Base-by-base conservation (phyloP, 2,329 filamentous ascomycete species). In the Eutypa lata region DNA sequence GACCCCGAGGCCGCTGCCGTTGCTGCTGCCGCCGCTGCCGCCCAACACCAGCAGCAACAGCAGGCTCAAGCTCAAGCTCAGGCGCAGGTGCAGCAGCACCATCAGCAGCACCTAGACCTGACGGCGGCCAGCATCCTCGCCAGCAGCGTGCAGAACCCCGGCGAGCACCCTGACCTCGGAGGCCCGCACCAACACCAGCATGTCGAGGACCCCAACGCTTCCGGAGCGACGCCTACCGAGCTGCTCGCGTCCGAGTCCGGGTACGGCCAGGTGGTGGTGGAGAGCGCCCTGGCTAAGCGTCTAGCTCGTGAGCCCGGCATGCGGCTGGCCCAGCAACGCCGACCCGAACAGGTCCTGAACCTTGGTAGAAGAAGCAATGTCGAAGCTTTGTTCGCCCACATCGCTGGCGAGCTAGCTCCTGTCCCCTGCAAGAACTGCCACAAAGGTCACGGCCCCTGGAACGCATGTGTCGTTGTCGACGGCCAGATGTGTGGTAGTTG, bases 401-500 rank as follows among this genome's bases (percentile, higher is more conserved):
- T 84, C 47, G 77, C 80, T 2, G 82, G 82, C 35, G 71, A 74
- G 26, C 66, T 73, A 31, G 75, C 77, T 0, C 60, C 71, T 0
- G 70, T 72, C n/a, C 71, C 78, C 0, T 85, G 82, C 66, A 81
- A 82, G 66, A 83, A 82, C 65, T 85, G 82, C 63, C 74, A 77
- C 65, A 84, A 82, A 62, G 80, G 80, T 3, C 79, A 83, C 54
- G 82, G 82, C 0, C 81, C 82, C 0, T 85, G 81, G 81, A 79
- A 73, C 1, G 72, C 73, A 16, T 85, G 82, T 57, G 73, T 85
- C n/a, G 70, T 83, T n/a, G 77, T 81, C 21, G 77, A 78, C 47
- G 81, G 81, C 1, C 78, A 82, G 62, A 80, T 84, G 78, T 83
- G 79, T 53, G 81, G 82, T 10, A 83, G 79, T 61, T 85, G 82